These are phyloP conservation scores for Mallotus nudiflorus DNA, from an alignment of 345 rosid genomes.

Conservation along the genomic window DNA sequence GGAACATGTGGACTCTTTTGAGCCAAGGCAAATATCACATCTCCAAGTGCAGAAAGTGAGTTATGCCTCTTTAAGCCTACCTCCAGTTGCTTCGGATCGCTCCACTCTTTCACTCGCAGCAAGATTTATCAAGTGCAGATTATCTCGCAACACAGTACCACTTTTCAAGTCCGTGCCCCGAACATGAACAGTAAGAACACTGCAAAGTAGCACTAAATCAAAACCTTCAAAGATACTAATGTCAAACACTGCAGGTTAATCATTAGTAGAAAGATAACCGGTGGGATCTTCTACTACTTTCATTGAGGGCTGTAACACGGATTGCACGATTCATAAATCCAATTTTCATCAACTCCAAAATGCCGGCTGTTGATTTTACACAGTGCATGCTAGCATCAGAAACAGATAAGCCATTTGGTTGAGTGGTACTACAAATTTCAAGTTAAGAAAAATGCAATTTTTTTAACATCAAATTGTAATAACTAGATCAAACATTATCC, in stretches of 20 bases:
- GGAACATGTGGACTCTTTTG: too few relatives aligned
- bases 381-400: conserved; percentile 85
- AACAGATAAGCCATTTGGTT: conserved; percentile 95
- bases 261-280: too few relatives aligned
- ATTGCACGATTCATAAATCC: conserved; percentile 83
- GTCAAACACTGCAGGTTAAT: conserved; percentile 68
- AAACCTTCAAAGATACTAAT: conserved; percentile 1
- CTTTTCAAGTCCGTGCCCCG: conserved; percentile 69
- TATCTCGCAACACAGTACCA: conserved; percentile 74
- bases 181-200: conserved; percentile 92
- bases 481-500: too few relatives aligned
- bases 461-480: conserved; percentile 10
- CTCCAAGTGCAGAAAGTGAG: too few relatives aligned
- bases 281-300: too few relatives aligned
- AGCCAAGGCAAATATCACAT: too few relatives aligned
- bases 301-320: too few relatives aligned
- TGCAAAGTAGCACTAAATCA: conserved; percentile 34
- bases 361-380: conserved; percentile 80
- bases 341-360: conserved; percentile 76
- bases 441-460: conserved; percentile 52
- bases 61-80: too few relatives aligned
- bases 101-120: too few relatives aligned
- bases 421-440: conserved; percentile 90
- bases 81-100: too few relatives aligned
- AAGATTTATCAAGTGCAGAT: conserved; percentile 84